These are phyloP conservation scores for Xerocomellus intermedius DNA, from an alignment of 768 basidiomycete species.

Conservation along the genomic window DNA sequence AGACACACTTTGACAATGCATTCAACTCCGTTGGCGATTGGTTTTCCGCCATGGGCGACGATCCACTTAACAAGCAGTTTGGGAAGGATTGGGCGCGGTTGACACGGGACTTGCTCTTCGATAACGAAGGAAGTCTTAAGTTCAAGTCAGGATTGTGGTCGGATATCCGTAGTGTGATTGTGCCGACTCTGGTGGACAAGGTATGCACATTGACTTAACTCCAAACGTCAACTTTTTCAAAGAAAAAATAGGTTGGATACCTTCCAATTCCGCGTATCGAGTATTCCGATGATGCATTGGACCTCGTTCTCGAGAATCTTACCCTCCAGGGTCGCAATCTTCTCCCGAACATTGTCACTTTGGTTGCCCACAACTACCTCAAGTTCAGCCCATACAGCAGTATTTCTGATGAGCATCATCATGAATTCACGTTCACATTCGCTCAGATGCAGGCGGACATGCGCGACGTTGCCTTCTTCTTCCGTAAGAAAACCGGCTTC, in stretches of 20 bases:
- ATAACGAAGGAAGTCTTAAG: slow-evolving; percentile 71
- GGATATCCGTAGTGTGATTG: slow-evolving; percentile 79
- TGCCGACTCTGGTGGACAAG: slow-evolving; percentile 75
- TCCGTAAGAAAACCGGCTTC: slow-evolving; percentile 80
- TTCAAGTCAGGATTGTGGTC: slow-evolving; percentile 91
- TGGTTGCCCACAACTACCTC: slow-evolving; percentile 80
- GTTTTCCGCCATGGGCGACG: slow-evolving; percentile 83
- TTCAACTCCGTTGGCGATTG: slow-evolving; percentile 71
- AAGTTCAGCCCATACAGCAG: slow-evolving; percentile 77
- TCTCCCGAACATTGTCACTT: slow-evolving; percentile 73
- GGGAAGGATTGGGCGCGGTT: slow-evolving; percentile 82
- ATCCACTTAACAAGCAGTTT: slow-evolving; percentile 77
- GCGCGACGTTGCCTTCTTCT: slow-evolving; percentile 91
- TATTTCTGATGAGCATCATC: slow-evolving; percentile 57
- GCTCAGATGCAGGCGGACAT: slow-evolving; percentile 92
- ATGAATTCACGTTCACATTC: slow-evolving; percentile 73
- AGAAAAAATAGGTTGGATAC: slow-evolving; percentile 55
- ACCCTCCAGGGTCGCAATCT: slow-evolving; percentile 86
- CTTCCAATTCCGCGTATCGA: slow-evolving; percentile 92
- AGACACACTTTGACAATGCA: slow-evolving; percentile 75
- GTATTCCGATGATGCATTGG: slow-evolving; percentile 83
- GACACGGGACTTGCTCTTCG: slow-evolving; percentile 80
- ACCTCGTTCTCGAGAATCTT: slow-evolving; percentile 92
- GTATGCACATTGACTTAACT: slow-evolving; percentile 36
- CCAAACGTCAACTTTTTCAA: not conserved